phyloP scores from a whole-genome alignment of 2,329 filamentous ascomycete species.

The Lecanoromycetidae sp. region DNA sequence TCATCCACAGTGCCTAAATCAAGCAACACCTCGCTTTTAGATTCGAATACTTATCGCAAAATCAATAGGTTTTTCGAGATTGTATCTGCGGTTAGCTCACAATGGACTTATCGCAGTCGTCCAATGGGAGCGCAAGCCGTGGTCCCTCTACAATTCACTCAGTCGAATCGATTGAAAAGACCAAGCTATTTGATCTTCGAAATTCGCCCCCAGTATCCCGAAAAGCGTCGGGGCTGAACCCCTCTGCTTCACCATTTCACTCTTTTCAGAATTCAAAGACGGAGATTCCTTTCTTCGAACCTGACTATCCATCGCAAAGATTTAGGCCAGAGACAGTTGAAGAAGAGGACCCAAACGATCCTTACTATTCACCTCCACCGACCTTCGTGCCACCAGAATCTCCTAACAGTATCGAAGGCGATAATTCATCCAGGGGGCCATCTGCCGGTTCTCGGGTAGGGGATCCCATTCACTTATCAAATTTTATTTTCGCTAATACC shows the following conservation, averaged over 20 bases:
- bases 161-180: constrained; percentile 1
- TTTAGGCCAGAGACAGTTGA: not conserved
- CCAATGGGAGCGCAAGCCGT: no score
- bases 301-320: not conserved
- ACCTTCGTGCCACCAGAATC: constrained; percentile 8
- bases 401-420: not conserved
- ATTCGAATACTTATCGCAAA: no score
- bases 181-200: constrained; percentile 3
- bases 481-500: not conserved
- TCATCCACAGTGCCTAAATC: no score
- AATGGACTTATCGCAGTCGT: no score
- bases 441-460: not conserved
- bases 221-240: not conserved
- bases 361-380: constrained; percentile 6
- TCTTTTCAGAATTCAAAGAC: not conserved
- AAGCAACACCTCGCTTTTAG: no score
- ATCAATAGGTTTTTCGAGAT: no score
- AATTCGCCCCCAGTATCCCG: not conserved
- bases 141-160: not conserved
- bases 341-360: not conserved
- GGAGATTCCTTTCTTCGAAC: not conserved
- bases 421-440: no score
- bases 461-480: not conserved
- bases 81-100: no score
- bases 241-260: not conserved